Conservation (phyloP, 805 yeast genomes). For the Suhomyces emberorum region DNA sequence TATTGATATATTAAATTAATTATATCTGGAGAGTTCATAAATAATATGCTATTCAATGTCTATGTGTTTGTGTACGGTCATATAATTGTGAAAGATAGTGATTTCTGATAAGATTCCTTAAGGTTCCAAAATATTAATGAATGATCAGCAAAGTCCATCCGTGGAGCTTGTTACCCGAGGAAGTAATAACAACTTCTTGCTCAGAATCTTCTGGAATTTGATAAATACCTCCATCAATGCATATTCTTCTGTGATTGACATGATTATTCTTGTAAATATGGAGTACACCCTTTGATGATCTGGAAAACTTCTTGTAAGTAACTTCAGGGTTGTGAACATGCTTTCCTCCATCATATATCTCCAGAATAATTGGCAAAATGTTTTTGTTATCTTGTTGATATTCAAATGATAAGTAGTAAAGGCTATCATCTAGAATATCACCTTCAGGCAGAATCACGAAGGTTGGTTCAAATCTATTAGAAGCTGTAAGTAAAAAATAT, state of each 20-base stretch:
- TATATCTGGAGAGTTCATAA: too few species aligned
- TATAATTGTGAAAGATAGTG: too few species aligned
- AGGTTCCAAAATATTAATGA: constrained; percentile 4
- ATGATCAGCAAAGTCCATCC: constrained; percentile 19
- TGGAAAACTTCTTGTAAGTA: constrained; percentile 36
- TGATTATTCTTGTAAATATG: constrained; percentile 10
- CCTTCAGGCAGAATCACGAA: constrained; percentile 65
- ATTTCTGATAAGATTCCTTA: too few species aligned
- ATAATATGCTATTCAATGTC: too few species aligned
- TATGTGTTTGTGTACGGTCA: too few species aligned
- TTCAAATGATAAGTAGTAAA: constrained; percentile 48
- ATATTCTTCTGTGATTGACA: constrained; percentile 45
- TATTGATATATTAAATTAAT: too few species aligned
- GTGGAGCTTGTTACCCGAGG: constrained; percentile 18
- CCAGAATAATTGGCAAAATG: constrained; percentile 52
- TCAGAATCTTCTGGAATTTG: constrained; percentile 22
- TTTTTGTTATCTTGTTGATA: constrained; percentile 27
- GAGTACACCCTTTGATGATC: too few species aligned
- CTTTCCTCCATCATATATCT: constrained; percentile 54
- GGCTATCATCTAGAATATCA: constrained; percentile 34
- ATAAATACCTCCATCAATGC: constrained; percentile 63
- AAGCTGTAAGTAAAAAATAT: constrained; percentile 57
- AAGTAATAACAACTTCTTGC: constrained; percentile 12
- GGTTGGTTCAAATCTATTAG: constrained; percentile 54
- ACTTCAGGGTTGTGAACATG: constrained; percentile 53